Conservation (phyloP, 2,329 filamentous ascomycete species). For the Ceratocystis eucalypticola region DNA sequence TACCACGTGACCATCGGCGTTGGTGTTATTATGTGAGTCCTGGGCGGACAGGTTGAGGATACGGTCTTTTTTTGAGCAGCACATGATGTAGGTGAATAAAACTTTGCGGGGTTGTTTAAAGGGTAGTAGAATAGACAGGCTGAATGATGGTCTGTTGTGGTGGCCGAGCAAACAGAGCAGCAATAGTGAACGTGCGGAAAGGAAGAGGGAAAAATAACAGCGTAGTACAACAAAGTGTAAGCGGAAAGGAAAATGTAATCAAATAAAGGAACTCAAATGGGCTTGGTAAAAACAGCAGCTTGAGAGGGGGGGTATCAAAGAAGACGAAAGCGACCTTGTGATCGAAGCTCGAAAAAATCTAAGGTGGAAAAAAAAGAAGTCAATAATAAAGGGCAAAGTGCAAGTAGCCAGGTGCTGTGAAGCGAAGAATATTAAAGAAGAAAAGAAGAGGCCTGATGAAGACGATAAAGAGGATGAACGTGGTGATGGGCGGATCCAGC, state of each 20-base stretch:
- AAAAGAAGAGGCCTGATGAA: background rate
- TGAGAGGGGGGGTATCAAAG: background rate
- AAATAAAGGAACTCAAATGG: background rate
- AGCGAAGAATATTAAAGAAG: background rate
- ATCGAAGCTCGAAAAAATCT: background rate
- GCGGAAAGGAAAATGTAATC: background rate
- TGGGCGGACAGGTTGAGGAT: background rate
- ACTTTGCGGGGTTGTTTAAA: too few relatives aligned
- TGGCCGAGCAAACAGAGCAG: background rate
- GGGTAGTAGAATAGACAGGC: background rate
- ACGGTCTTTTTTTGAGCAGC: background rate
- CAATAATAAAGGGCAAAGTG: background rate
- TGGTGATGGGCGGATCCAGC: background rate
- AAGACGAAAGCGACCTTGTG: background rate
- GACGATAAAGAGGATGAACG: background rate
- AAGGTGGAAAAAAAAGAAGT: background rate
- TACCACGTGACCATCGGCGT: background rate
- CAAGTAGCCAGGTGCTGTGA: background rate
- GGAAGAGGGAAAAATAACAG: background rate
- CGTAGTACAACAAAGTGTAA: background rate
- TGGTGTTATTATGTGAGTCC: background rate
- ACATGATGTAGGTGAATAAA: background rate
- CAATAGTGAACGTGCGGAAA: background rate
- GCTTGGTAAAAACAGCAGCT: background rate
- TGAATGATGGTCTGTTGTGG: background rate